Percentiles rank a stretch among this genome's conserved stretches.
These are phyloP conservation scores for Populus trichocarpa DNA, from an alignment of 441 rosid species.

Conservation along the genomic window DNA sequence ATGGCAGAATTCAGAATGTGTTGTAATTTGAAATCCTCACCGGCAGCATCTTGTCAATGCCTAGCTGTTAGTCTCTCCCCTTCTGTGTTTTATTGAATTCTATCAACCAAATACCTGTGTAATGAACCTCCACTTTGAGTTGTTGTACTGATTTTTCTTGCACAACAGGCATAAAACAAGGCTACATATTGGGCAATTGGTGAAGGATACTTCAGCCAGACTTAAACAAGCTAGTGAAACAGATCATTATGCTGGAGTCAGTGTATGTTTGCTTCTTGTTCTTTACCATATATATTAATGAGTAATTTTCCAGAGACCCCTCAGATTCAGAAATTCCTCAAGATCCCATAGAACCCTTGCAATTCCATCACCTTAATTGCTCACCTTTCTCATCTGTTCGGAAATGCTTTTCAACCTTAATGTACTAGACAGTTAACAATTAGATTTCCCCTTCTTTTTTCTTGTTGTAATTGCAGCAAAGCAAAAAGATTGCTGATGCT, in stretches of 20 bases:
- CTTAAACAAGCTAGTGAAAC: conserved; percentile 90
- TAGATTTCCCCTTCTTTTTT: neutral
- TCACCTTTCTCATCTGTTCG: neutral
- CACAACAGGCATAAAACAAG: conserved; percentile 73
- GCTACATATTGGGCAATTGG: conserved; percentile 76
- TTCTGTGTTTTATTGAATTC: neutral
- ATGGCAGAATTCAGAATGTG: neutral
- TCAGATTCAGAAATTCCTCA: neutral
- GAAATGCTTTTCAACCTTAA: neutral
- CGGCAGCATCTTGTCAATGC: neutral
- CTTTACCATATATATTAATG: neutral
- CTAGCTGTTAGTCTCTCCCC: neutral
- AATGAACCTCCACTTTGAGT: neutral
- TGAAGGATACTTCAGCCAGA: conserved; percentile 91
- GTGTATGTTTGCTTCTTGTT: conserved; percentile 44
- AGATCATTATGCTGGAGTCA: conserved; percentile 70
- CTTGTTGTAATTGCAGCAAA: conserved; percentile 45
- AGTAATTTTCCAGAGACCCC: neutral
- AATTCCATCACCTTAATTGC: neutral
- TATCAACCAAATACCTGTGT: neutral
- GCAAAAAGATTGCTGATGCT: conserved; percentile 90
- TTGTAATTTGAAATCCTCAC: neutral
- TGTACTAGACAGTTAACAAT: neutral
- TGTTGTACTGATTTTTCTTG: conserved; percentile 13
- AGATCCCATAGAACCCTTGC: neutral